These are phyloP conservation scores for Chondrus crispus DNA, from an alignment of 23 red algal species.

Conservation along the genomic window DNA sequence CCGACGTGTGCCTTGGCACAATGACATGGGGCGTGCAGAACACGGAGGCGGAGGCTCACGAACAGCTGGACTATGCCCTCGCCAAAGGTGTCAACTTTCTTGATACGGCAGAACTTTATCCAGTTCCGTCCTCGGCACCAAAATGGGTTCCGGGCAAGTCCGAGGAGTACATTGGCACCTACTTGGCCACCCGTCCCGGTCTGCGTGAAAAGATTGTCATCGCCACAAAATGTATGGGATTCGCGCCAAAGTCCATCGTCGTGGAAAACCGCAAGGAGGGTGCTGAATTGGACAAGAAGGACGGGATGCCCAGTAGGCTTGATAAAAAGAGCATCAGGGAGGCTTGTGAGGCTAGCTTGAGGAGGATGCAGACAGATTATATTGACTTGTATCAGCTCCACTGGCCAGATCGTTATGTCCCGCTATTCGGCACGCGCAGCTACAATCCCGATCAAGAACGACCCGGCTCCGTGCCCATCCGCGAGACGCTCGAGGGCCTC, in stretches of 20 bases:
- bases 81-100: constrained; percentile 74
- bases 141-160: constrained; percentile 51
- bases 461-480: constrained; percentile 8
- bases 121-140: constrained; percentile 58
- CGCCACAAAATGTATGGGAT: constrained; percentile 75
- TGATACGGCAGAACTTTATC: constrained; percentile 86
- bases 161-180: constrained; percentile 58
- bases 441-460: constrained; percentile 47
- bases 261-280: neutral
- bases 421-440: constrained; percentile 43
- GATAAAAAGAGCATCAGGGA: constrained; percentile 29
- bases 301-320: constrained; percentile 1
- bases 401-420: constrained; percentile 85
- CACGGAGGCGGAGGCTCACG: constrained; percentile 65
- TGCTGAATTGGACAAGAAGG: neutral
- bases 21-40: constrained; percentile 94
- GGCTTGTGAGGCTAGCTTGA: constrained; percentile 63
- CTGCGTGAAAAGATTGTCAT: constrained; percentile 45
- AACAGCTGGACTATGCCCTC: constrained; percentile 74
- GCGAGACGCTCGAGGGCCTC: constrained; percentile 54
- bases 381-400: constrained; percentile 95
- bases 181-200: constrained; percentile 47
- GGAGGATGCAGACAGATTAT: constrained; percentile 51
- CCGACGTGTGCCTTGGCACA: constrained; percentile 73
- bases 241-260: neutral